Percentiles rank a stretch among this genome's conserved stretches.
Conservation (phyloP, 306 rosid genomes). For the Prunus campanulata region DNA sequence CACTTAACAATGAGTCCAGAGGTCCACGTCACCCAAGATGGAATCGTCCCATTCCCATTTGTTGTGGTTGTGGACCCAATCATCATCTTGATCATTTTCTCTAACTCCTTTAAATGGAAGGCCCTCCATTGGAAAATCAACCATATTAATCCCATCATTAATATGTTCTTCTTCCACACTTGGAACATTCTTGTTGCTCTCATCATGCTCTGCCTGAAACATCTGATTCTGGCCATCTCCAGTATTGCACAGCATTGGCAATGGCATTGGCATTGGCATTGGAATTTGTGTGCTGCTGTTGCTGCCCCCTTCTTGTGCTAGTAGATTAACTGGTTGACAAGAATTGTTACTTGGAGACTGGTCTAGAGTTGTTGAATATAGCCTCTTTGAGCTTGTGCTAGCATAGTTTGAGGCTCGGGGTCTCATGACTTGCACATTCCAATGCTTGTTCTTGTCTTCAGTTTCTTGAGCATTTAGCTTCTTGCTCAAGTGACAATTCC, state of each 20-base stretch:
- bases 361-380: background rate
- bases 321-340: background rate
- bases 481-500: constrained; percentile 68
- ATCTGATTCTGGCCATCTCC: constrained; percentile 9
- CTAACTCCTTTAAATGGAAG: constrained; percentile 34
- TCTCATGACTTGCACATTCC: constrained; percentile 20
- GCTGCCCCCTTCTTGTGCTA: background rate
- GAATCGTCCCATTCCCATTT: constrained; percentile 61
- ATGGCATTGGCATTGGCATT: background rate
- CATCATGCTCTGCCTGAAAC: constrained; percentile 17
- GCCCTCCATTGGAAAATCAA: constrained; percentile 37
- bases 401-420: constrained; percentile 23
- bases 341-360: no score
- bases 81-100: constrained; percentile 17
- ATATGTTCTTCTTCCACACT: constrained; percentile 25
- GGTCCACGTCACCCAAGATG: constrained; percentile 38
- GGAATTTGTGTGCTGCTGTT: background rate
- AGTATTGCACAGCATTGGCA: background rate
- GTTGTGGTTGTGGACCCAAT: constrained; percentile 21
- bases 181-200: constrained; percentile 3
- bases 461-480: constrained; percentile 36
- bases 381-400: constrained; percentile 18
- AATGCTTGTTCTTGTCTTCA: constrained; percentile 2
- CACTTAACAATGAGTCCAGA: constrained; percentile 21
- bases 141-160: constrained; percentile 13